Evolutionary conservation across 345 rosid genomes (phyloP).

Genomic region (Melaleuca alternifolia): DNA sequence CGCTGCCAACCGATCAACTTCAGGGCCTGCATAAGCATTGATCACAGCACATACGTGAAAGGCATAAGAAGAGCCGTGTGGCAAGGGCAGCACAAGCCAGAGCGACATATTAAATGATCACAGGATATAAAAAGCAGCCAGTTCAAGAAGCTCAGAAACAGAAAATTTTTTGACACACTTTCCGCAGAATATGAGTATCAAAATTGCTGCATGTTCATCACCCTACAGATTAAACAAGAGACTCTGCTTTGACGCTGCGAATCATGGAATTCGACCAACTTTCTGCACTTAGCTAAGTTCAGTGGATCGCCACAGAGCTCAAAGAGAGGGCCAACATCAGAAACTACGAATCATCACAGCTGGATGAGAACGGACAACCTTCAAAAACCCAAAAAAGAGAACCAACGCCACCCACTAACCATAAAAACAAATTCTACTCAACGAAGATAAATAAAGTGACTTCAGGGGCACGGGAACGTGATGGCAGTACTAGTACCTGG

Average conservation of each 20-base stretch:
- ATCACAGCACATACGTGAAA: neutral
- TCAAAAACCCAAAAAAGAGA: neutral
- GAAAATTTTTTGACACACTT: neutral
- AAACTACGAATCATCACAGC: neutral
- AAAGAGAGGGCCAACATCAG: neutral
- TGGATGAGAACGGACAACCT: neutral
- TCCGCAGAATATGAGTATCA: neutral
- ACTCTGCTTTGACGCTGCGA: neutral
- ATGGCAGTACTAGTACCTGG: conserved; percentile 40
- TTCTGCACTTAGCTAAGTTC: neutral
- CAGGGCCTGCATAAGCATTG: conserved; percentile 45
- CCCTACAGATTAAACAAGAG: neutral
- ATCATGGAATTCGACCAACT: neutral
- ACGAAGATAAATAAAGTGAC: neutral
- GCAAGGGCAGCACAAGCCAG: neutral
- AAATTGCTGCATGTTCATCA: neutral
- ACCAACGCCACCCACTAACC: neutral
- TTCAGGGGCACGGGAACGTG: neutral
- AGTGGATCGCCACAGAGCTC: neutral
- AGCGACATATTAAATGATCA: rapidly evolving
- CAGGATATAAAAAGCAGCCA: neutral
- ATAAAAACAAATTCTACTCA: neutral
- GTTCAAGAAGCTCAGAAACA: neutral
- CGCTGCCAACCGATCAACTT: conserved; percentile 66
- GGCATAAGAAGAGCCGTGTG: neutral